Evolutionary conservation across 2,329 filamentous ascomycete species (phyloP), one percentile per base, ranked within the genome.

Genomic region (Alternaria brassicicola): DNA sequence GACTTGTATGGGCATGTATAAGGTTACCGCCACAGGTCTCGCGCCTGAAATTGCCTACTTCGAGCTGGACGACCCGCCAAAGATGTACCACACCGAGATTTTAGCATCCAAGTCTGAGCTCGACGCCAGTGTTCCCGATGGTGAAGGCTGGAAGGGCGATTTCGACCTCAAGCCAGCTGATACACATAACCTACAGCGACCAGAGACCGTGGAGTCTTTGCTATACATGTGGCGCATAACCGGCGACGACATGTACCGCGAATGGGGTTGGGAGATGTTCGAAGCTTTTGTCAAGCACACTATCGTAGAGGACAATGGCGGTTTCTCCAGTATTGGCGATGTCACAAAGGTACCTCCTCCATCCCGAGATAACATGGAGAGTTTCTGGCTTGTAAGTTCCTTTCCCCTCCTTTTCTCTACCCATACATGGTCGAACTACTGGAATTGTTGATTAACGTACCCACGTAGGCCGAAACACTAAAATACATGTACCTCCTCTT

Each of bases 161-260:
- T 94, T 90, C 69, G 80, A 86, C 15, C 88, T 99, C 72, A 91
- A 96, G 73, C 68, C 81, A n/a, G 84, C 87, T n/a, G 95, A 99
- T 76, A 81, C 85, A 51, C 95, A 98, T 80, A 99, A 99, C 74
- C 83, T 99, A 31, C 95, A 98, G 78, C 87, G 95, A 30, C 95
- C 95, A 0, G 95, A 99, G 81, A 97, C 95, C 0, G 89, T 97
- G n/a, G 95, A 99, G 80, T 93, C 89, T 59, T 81, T 99, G 61
- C 93, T 99, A 72, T 97, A 98, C 81, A 96, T 99, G 93, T 99
- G 94, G 90, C 89, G 95, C 62, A 96, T 99, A 76, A 99, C 95
- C 0, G 92, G 91, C 25, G 93, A 99, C 62, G 82, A 86, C 36
- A 89, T 88, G 65, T 99, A 99, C 78, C 87, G 95, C 25, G 88